A percentile compares a stretch with the other conserved stretches of the same genome.
These are phyloP conservation scores for Serendipita sp. DNA, from an alignment of 768 basidiomycete species.

Conservation along the genomic window DNA sequence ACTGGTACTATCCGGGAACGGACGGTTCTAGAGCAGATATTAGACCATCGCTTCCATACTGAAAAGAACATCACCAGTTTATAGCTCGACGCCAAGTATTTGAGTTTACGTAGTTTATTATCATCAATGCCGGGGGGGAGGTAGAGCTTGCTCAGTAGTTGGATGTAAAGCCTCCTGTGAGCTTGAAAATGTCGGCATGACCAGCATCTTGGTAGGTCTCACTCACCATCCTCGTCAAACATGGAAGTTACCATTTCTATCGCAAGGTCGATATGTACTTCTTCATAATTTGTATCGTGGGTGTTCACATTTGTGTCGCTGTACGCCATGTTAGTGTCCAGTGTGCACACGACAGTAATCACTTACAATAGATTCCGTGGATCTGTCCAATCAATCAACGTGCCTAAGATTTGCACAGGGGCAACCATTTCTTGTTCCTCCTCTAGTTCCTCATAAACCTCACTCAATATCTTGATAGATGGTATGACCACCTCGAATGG, in stretches of 20 bases:
- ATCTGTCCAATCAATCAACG: slow-evolving; percentile 81
- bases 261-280: slow-evolving; percentile 42
- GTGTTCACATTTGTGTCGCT: slow-evolving; percentile 21
- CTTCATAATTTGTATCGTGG: slow-evolving; percentile 10
- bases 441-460: slow-evolving; percentile 26
- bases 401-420: slow-evolving; percentile 53
- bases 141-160: slow-evolving; percentile 44
- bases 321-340: slow-evolving; percentile 26
- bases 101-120: slow-evolving; percentile 43
- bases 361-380: slow-evolving; percentile 50
- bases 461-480: slow-evolving; percentile 19
- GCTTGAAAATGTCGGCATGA: background rate
- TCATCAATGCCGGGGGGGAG: slow-evolving; percentile 58
- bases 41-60: slow-evolving; percentile 14
- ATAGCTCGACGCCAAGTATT: slow-evolving; percentile 39
- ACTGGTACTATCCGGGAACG: slow-evolving; percentile 37
- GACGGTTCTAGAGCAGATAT: slow-evolving; percentile 31
- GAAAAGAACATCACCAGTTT: background rate
- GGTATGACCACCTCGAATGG: slow-evolving; percentile 23
- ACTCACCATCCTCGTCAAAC: slow-evolving; percentile 37
- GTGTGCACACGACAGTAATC: background rate
- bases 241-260: slow-evolving; percentile 35
- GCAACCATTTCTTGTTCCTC: slow-evolving; percentile 60
- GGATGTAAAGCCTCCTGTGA: slow-evolving; percentile 43
- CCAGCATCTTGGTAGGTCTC: slow-evolving; percentile 13